phyloP scores from a whole-genome alignment of 176 grass and related monocot species.

The Elaeis guineensis region DNA sequence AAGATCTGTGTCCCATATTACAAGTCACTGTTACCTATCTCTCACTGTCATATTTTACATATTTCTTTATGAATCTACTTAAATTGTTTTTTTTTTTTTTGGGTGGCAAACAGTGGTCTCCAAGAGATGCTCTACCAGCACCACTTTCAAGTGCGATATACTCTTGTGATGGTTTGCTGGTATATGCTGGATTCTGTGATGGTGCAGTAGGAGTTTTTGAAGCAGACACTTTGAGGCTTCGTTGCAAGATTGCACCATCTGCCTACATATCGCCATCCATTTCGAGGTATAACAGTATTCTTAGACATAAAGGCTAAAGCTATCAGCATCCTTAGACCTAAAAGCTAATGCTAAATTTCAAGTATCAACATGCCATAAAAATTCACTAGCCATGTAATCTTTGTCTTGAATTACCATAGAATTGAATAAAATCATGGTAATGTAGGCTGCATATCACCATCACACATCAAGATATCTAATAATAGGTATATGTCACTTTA shows the following conservation, averaged over 20 bases:
- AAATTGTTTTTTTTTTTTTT: conserved; percentile 1
- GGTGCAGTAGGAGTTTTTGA: conserved; percentile 98
- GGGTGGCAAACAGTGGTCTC: conserved; percentile 55
- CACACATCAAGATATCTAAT: too few relatives aligned
- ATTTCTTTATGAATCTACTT: conserved; percentile 9
- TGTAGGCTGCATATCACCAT: too few relatives aligned
- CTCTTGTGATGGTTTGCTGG: conserved; percentile 74
- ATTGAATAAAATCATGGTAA: too few relatives aligned
- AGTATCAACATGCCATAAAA: too few relatives aligned
- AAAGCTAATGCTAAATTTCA: too few relatives aligned
- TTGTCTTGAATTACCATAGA: too few relatives aligned
- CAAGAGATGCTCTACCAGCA: conserved; percentile 67
- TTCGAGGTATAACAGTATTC: conserved; percentile 33
- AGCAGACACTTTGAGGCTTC: conserved; percentile 61
- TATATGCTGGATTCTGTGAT: conserved; percentile 82
- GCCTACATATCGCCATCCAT: conserved; percentile 81
- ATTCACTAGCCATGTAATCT: too few relatives aligned
- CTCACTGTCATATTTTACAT: background rate
- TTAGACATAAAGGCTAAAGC: too few relatives aligned
- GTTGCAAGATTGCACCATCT: conserved; percentile 73
- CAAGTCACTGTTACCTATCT: background rate
- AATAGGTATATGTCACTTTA: too few relatives aligned
- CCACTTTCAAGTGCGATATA: conserved; percentile 96
- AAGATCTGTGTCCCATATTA: too few relatives aligned
- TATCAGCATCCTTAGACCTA: background rate